Evolutionary conservation across 2,329 filamentous ascomycete species (phyloP), one percentile per base, ranked within the genome.

Genomic region (Penicillium glabrum): DNA sequence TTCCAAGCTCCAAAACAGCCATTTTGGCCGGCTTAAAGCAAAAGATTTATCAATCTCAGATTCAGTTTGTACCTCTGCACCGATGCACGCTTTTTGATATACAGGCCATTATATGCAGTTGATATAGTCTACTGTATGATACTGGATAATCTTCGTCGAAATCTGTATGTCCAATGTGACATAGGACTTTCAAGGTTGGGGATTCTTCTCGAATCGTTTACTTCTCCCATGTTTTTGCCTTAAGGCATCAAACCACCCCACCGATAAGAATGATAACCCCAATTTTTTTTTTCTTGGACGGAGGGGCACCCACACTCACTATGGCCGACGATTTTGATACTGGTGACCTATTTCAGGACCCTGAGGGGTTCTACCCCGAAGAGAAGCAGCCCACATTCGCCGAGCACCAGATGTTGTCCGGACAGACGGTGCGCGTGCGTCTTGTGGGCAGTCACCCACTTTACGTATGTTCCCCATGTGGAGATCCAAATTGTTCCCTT

Each of bases 381-480:
- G 87, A 91, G 46, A 89, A 90, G 47, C 84, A 88, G 47, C 86
- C 91, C 8, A 93, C 89, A 2, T 86, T 84, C 60, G 86, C 89
- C 61, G 82, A 85, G 44, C 89, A 96, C 78, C 84, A 81, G 23
- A 83, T 93, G 71, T 78, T 84, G 55, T 85, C 83, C 35, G 90
- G 89, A 58, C 73, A 85, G 61, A 78, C 79, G 27, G 78, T 96
- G 62, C 85, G 80, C 50, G 83, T 96, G 61, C 86, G 90, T 67
- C 85, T 97, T 13, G 90, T 96, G 45, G 93, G 93, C 58, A 87
- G 90, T 74, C 93, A 90, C 79, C 90, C 92, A 24, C 84, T 96
- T 14, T 96, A 96, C 85, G 85, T 87, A 83, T 75, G 77, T 55
- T n/a, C 46, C 33, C 23, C 13, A 19, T 51, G 11, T 37, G 41